Evolutionary conservation across 2,329 filamentous ascomycete genomes (phyloP).

Genomic region (Aureobasidium sp.): DNA sequence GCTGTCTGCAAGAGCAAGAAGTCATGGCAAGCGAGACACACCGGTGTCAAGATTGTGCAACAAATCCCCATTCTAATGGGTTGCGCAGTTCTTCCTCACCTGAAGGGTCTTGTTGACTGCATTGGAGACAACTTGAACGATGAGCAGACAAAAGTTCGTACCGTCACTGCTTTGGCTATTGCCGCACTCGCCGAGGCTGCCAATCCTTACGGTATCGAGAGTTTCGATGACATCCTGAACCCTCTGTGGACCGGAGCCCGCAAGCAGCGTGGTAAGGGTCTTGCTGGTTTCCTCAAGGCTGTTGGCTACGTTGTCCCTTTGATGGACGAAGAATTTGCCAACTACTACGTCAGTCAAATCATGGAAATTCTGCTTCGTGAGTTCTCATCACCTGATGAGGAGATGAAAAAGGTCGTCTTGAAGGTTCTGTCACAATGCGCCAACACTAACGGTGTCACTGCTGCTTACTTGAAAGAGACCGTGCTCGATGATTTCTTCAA

Average conservation of each 20-base stretch:
- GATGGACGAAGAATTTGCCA: conserved; percentile 99
- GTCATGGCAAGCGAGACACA: conserved; percentile 96
- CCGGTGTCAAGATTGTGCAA: conserved; percentile 97
- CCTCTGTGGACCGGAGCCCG: conserved; percentile 93
- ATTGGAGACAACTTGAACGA: conserved; percentile 94
- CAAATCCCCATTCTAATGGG: conserved; percentile 99
- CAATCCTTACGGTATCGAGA: conserved; percentile 97
- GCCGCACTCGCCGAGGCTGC: conserved; percentile 92
- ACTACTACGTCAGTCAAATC: conserved; percentile 97
- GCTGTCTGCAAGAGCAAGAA: conserved; percentile 98
- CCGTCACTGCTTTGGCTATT: conserved; percentile 90
- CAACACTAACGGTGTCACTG: conserved; percentile 88
- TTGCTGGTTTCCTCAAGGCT: conserved; percentile 93
- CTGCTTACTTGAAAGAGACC: conserved; percentile 89
- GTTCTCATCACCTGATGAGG: conserved; percentile 93
- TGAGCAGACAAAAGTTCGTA: conserved; percentile 95
- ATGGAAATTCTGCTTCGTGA: conserved; percentile 97
- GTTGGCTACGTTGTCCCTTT: conserved; percentile 97
- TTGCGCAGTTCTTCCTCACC: conserved; percentile 87
- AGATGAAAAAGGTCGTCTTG: conserved; percentile 99
- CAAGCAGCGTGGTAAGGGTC: conserved; percentile 91
- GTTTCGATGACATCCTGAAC: conserved; percentile 95
- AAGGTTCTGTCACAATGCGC: conserved; percentile 97
- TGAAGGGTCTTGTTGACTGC: conserved; percentile 93
- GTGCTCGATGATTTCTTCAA: conserved; percentile 97